phyloP scores from a whole-genome alignment of 2,329 filamentous ascomycete genomes.

The Monilinia polystroma region DNA sequence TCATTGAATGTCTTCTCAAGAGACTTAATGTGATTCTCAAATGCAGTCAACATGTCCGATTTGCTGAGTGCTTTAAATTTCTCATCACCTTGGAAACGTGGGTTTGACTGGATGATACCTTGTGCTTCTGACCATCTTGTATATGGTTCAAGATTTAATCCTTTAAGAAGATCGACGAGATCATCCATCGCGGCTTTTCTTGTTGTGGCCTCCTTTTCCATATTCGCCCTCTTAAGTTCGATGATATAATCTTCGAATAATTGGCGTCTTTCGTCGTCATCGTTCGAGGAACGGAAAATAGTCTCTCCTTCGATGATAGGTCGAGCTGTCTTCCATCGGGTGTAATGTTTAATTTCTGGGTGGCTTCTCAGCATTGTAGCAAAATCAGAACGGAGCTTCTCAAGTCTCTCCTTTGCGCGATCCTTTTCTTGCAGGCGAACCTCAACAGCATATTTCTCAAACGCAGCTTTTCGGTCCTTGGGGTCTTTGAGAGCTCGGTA shows the following conservation, averaged over 20 bases:
- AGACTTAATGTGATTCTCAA: slow-evolving; percentile 92
- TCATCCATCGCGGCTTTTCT: slow-evolving; percentile 84
- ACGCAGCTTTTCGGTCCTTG: slow-evolving; percentile 83
- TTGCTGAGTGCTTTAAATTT: slow-evolving; percentile 85
- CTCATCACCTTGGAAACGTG: slow-evolving; percentile 74
- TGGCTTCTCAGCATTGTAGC: slow-evolving; percentile 94
- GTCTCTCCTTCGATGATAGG: slow-evolving; percentile 94
- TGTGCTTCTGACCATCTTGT: slow-evolving; percentile 93
- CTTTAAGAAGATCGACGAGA: slow-evolving; percentile 72
- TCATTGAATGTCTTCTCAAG: slow-evolving; percentile 92
- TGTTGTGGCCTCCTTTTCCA: slow-evolving; percentile 69
- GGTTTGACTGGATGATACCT: slow-evolving; percentile 72
- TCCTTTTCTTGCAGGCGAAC: slow-evolving; percentile 91
- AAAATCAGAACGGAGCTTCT: slow-evolving; percentile 92
- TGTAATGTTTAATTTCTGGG: slow-evolving; percentile 95
- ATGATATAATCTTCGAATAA: slow-evolving; percentile 92
- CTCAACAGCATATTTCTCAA: slow-evolving; percentile 93
- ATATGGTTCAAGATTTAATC: slow-evolving; percentile 84
- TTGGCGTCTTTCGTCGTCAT: slow-evolving; percentile 83
- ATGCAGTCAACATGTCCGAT: slow-evolving; percentile 86
- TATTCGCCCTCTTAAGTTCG: slow-evolving; percentile 76
- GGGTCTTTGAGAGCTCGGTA: slow-evolving; percentile 92
- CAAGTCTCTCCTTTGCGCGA: slow-evolving; percentile 85
- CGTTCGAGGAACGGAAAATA: slow-evolving; percentile 86
- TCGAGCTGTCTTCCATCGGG: slow-evolving; percentile 92